These are phyloP conservation scores for Diophrys appendiculata DNA, from an alignment of 73 alveolate genomes.

Conservation along the genomic window DNA sequence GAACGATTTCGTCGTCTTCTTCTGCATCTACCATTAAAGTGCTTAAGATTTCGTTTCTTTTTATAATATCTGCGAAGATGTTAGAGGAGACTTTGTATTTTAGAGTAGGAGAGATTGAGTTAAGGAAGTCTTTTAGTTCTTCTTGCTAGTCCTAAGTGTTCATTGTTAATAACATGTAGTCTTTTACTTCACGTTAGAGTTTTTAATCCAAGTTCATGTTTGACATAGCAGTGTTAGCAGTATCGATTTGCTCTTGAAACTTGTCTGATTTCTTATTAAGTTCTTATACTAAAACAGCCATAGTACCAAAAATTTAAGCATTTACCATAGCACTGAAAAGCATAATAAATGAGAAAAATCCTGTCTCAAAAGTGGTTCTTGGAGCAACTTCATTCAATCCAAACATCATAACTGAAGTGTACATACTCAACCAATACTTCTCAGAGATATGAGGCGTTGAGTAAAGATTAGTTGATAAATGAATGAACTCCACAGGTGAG, in stretches of 20 bases:
- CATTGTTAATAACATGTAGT: constrained; percentile 38
- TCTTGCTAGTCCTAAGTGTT: constrained; percentile 44
- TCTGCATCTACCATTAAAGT: no score
- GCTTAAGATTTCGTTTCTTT: constrained; percentile 35
- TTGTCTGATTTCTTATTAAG: constrained; percentile 30
- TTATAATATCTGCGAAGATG: constrained; percentile 35
- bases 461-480: constrained; percentile 12
- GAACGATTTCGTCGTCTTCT: constrained; percentile 13
- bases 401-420: constrained; percentile 38
- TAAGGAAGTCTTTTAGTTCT: constrained; percentile 40
- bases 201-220: constrained; percentile 29
- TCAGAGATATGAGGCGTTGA: not conserved
- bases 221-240: constrained; percentile 63
- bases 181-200: constrained; percentile 30
- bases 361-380: constrained; percentile 7
- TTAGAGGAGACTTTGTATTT: not conserved
- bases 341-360: constrained; percentile 32
- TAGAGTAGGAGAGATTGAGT: constrained; percentile 52
- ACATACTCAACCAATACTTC: constrained; percentile 23
- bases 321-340: constrained; percentile 46
- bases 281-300: constrained; percentile 36
- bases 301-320: constrained; percentile 44
- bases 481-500: constrained; percentile 44
- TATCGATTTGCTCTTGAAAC: constrained; percentile 44
- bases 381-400: constrained; percentile 54